phyloP scores from a whole-genome alignment of 345 rosid species.

The Pistacia vera region DNA sequence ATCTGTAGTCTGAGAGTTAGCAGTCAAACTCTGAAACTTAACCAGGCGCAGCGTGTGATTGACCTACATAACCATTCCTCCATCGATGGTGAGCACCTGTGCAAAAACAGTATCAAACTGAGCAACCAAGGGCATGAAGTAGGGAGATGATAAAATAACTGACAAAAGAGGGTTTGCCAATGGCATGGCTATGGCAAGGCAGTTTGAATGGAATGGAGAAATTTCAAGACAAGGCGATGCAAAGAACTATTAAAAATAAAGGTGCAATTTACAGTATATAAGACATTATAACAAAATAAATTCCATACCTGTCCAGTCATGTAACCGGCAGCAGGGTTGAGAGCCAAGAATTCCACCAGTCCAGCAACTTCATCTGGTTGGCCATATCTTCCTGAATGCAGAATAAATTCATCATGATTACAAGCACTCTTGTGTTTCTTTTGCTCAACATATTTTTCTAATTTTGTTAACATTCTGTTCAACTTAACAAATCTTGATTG shows the following conservation, averaged over 20 bases:
- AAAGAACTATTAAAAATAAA: not conserved
- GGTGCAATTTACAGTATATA: constrained; percentile 6
- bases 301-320: constrained; percentile 86
- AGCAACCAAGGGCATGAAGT: constrained; percentile 3
- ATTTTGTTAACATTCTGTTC: not conserved
- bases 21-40: constrained; percentile 6
- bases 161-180: not conserved
- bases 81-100: constrained; percentile 92
- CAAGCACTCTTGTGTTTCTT: not conserved
- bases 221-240: not conserved
- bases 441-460: not conserved
- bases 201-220: not conserved
- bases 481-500: constrained; percentile 9
- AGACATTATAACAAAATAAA: constrained; percentile 4
- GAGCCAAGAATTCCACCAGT: constrained; percentile 93
- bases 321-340: constrained; percentile 85
- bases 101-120: constrained; percentile 13
- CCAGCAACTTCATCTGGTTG: constrained; percentile 99
- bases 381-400: constrained; percentile 84
- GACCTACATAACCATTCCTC: constrained; percentile 89
- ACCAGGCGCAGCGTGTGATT: not conserved
- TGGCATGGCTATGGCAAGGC: not conserved
- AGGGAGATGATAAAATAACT: not conserved
- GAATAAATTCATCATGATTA: not conserved
- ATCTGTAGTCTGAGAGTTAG: constrained; percentile 1